A percentile compares a stretch with the other conserved stretches of the same genome.
Evolutionary conservation across 208 protist genomes (phyloP).

Genomic region (Crithidia expoeki): DNA sequence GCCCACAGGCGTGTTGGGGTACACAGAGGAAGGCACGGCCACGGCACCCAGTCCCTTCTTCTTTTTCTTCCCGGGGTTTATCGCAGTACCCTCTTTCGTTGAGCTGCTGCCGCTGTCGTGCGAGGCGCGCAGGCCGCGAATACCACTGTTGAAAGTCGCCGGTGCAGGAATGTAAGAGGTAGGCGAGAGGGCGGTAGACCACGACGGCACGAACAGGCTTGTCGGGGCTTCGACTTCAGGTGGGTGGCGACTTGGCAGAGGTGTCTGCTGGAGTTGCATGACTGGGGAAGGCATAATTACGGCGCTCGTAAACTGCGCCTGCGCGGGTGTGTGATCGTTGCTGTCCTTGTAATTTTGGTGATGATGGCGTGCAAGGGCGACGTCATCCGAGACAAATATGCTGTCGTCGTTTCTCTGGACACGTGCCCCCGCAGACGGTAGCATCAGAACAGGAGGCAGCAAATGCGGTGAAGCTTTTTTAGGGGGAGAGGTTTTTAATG

Average conservation of each 20-base stretch:
- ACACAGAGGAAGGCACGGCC: neutral
- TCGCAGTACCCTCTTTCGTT: neutral
- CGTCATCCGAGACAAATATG: constrained; percentile 19
- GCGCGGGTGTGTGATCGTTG: no score
- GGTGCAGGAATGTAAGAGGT: constrained; percentile 10
- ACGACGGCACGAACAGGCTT: neutral
- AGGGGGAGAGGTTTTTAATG: no score
- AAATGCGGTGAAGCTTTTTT: no score
- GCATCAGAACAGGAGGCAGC: no score
- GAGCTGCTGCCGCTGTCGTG: neutral
- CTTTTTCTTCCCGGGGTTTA: neutral
- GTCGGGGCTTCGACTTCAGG: neutral
- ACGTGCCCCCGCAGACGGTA: no score
- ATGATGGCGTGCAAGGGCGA: neutral
- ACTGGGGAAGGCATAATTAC: no score
- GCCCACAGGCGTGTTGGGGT: no score
- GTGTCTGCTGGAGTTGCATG: neutral
- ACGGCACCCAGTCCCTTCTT: constrained; percentile 31
- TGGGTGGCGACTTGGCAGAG: neutral
- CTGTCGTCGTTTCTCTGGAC: no score
- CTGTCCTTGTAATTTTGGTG: no score
- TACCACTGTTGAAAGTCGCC: constrained; percentile 21
- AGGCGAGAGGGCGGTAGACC: neutral
- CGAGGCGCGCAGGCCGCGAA: constrained; percentile 18
- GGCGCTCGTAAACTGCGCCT: no score